Evolutionary conservation across 768 basidiomycete species (phyloP), one percentile per base, ranked within the genome.

Genomic region (Sarcomyxa edulis): DNA sequence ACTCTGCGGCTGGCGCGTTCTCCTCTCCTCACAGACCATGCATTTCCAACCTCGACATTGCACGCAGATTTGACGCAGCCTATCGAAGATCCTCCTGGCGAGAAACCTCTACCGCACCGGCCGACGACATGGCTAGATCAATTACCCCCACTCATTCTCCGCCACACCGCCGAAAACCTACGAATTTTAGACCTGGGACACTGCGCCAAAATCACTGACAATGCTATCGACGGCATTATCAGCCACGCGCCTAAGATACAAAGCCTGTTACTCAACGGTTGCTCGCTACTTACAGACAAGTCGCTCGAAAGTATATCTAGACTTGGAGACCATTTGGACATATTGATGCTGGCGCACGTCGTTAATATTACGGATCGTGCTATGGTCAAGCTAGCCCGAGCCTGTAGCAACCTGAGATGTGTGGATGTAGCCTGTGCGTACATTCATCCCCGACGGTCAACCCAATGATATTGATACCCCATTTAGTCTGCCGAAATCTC

Each of bases 401-500:
- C 71, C 12, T 98, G 93, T 56, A 63, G 68, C 0, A 74, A 84
- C 25, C 64, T 98, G 35, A 71, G 83, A 39, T 86, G 84, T 51
- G 69, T 96, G 46, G 94, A 96, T 58, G 65, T 96, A 33, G 86
- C 89, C 32, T 90, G 91, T 92, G 57, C 62, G 88, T 69, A 20
- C 11, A n/a, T 35, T 40, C 25, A 30, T 40, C 39, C 37, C 45
- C 30, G 29, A 46, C 39, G 22, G 39, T 35, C 24, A 31, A 9
- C 18, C 36, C 41, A 48, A 16, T 43, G 11, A 43, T 44, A 36
- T 28, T 39, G 23, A 37, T 25, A n/a, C 42, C 42, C 22, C 39
- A 36, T 51, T 32, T 45, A 90, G 87, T 84, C 63, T 93, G 91
- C 62, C 71, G 80, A 20, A 72, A 77, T 42, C 62, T 97, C 40